Evolutionary conservation across 345 rosid species (phyloP).

Genomic region (Sisymbrium altissimum): DNA sequence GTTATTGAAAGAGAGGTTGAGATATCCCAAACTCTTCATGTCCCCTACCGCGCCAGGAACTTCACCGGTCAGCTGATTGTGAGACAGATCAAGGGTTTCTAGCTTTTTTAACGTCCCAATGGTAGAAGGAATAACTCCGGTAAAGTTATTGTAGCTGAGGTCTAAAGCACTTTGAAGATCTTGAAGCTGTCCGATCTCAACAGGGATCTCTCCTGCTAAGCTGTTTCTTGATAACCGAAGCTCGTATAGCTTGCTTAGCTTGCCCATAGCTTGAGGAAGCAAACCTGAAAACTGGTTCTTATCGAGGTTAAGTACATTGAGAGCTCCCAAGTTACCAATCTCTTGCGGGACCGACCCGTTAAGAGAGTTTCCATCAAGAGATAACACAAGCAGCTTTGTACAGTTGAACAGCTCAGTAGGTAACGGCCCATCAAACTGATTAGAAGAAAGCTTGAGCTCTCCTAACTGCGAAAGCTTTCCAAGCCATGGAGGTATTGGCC

Average conservation of each 20-base stretch:
- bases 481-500: constrained; percentile 69
- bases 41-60: constrained; percentile 60
- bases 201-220: constrained; percentile 68
- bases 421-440: constrained; percentile 58
- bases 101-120: constrained; percentile 63
- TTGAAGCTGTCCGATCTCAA: constrained; percentile 66
- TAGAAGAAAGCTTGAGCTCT: constrained; percentile 78
- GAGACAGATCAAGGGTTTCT: constrained; percentile 80
- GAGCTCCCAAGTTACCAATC: constrained; percentile 57
- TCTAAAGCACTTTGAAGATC: constrained; percentile 78
- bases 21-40: constrained; percentile 80
- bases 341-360: constrained; percentile 59
- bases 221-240: constrained; percentile 65
- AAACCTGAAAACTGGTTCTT: constrained; percentile 61
- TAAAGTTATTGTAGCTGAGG: constrained; percentile 72
- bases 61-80: constrained; percentile 64
- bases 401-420: constrained; percentile 68
- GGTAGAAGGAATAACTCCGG: constrained; percentile 65
- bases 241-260: constrained; percentile 66
- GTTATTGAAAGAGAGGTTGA: constrained; percentile 70
- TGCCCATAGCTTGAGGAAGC: constrained; percentile 63
- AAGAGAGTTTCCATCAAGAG: constrained; percentile 62
- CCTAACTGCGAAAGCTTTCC: constrained; percentile 64
- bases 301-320: constrained; percentile 62
- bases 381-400: constrained; percentile 61